These are phyloP conservation scores for Lentinula edodes DNA, from an alignment of 768 basidiomycete genomes.

Conservation along the genomic window DNA sequence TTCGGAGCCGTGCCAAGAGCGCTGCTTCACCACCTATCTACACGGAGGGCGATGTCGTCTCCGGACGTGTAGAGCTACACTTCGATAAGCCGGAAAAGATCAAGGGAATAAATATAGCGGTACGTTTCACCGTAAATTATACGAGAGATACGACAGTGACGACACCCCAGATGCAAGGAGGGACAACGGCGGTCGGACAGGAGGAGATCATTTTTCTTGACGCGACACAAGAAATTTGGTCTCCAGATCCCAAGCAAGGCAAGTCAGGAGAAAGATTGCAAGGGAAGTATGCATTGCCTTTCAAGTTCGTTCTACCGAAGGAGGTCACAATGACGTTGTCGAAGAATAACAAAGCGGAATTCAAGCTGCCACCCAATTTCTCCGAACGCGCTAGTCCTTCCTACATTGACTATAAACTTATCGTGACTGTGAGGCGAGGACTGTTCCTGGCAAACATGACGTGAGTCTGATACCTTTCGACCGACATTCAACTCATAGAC, in stretches of 20 bases:
- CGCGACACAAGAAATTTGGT: conserved; percentile 37
- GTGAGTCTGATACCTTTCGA: conserved; percentile 21
- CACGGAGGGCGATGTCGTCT: conserved; percentile 40
- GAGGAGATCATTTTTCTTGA: conserved; percentile 46
- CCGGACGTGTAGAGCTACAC: conserved; percentile 47
- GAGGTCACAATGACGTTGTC: conserved; percentile 32
- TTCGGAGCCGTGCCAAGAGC: conserved; percentile 40
- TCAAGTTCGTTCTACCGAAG: conserved; percentile 38
- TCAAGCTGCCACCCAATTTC: conserved; percentile 47
- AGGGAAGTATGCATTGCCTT: conserved; percentile 45
- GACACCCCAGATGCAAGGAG: conserved; percentile 34
- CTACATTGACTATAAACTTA: conserved; percentile 51
- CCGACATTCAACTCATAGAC: not conserved
- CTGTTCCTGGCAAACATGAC: conserved; percentile 44
- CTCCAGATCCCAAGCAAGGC: conserved; percentile 19
- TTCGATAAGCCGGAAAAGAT: conserved; percentile 42
- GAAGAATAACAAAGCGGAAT: conserved; percentile 27
- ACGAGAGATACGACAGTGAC: not conserved
- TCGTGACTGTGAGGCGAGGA: conserved; percentile 44
- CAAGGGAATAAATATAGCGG: conserved; percentile 43
- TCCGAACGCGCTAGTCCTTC: conserved; percentile 50
- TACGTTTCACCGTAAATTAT: conserved; percentile 19
- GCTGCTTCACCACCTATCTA: conserved; percentile 38
- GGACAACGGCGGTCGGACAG: conserved; percentile 50
- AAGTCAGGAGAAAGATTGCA: conserved; percentile 30